Conservation (phyloP, 805 yeast species). For the Pichia californica region DNA sequence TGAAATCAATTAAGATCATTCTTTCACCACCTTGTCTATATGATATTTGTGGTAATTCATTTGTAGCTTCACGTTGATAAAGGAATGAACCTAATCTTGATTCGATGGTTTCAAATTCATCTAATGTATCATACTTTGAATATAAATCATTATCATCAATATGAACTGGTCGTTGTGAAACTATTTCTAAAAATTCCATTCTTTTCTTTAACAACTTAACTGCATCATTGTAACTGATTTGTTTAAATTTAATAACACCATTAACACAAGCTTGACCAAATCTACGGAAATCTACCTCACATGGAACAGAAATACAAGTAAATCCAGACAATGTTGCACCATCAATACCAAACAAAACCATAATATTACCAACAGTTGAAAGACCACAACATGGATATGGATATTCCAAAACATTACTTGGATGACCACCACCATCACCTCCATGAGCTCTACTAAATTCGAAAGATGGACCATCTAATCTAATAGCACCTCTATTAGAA, state of each 20-base stretch:
- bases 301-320: constrained; percentile 23
- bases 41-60: constrained; percentile 17
- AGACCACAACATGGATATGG: constrained; percentile 26
- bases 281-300: constrained; percentile 27
- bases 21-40: constrained; percentile 30
- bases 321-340: constrained; percentile 29
- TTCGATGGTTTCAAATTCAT: constrained; percentile 8
- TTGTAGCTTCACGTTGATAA: constrained; percentile 9
- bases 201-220: constrained; percentile 17
- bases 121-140: constrained; percentile 11
- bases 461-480: constrained; percentile 26
- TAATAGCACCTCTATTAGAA: constrained; percentile 27
- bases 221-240: constrained; percentile 21
- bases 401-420: constrained; percentile 26
- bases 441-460: constrained; percentile 20
- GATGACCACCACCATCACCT: constrained; percentile 29
- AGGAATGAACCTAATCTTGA: constrained; percentile 14
- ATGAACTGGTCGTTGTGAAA: constrained; percentile 13
- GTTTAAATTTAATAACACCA: constrained; percentile 18
- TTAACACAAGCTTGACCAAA: constrained; percentile 29
- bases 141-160: constrained; percentile 8
- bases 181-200: constrained; percentile 13
- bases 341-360: constrained; percentile 26
- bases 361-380: constrained; percentile 23
- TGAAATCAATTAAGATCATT: constrained; percentile 29